These are phyloP conservation scores for Stylosanthes scabra DNA, from an alignment of 331 rosid species.

Conservation along the genomic window DNA sequence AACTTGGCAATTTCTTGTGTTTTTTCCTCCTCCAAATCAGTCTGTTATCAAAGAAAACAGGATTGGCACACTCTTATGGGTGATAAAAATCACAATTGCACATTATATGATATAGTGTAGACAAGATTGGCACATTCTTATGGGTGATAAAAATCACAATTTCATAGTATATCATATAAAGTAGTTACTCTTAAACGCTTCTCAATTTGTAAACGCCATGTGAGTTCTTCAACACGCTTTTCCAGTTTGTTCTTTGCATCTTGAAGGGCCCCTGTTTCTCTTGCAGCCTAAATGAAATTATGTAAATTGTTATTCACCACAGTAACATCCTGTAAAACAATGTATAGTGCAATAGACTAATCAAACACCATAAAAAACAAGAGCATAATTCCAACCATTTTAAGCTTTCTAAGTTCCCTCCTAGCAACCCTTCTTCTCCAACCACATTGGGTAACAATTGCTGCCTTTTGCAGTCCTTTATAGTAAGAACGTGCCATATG, in stretches of 20 bases:
- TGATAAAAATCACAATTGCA: too few relatives aligned
- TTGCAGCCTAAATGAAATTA: constrained; percentile 78
- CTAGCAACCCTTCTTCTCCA: constrained; percentile 97
- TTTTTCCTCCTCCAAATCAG: constrained; percentile 97
- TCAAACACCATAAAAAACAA: constrained; percentile 31
- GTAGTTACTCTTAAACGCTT: constrained; percentile 88
- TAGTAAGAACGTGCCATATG: constrained; percentile 75
- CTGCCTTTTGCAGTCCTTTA: constrained; percentile 84
- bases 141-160: constrained; percentile 25
- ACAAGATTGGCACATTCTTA: too few relatives aligned
- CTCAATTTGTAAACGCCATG: constrained; percentile 99
- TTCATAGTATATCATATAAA: constrained; percentile 33
- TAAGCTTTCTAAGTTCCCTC: constrained; percentile 92
- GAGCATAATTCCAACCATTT: constrained; percentile 70
- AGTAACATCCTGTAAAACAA: not conserved
- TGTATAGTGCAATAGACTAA: constrained; percentile 15
- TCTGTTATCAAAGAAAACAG: constrained; percentile 52
- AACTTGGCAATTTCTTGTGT: constrained; percentile 82
- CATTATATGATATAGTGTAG: too few relatives aligned
- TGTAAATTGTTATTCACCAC: constrained; percentile 33
- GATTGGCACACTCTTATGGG: constrained; percentile 21
- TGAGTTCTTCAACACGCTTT: constrained; percentile 99
- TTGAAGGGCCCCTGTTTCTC: constrained; percentile 98
- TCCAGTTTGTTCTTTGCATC: constrained; percentile 98
- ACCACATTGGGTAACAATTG: constrained; percentile 84